phyloP scores from a whole-genome alignment of 1,139 yeast species.

The Zygoascus sp. region DNA sequence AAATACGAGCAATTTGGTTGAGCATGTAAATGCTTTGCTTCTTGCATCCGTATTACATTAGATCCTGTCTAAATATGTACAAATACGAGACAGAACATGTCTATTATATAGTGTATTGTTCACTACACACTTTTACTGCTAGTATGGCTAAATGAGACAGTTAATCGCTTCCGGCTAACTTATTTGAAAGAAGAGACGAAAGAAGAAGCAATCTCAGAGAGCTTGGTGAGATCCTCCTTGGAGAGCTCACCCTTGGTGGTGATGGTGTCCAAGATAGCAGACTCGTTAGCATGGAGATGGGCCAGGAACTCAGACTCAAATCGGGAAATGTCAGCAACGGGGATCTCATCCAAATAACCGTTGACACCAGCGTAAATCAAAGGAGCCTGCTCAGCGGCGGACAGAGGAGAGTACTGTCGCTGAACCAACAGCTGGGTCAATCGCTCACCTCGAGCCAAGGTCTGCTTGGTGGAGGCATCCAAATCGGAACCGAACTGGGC shows the following conservation, averaged over 20 bases:
- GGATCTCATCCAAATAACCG: conserved; percentile 92
- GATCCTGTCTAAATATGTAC: too few species aligned
- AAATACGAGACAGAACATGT: neutral
- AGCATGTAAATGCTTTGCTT: too few species aligned
- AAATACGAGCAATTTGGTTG: too few species aligned
- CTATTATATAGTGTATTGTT: neutral
- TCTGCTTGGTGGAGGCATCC: conserved; percentile 99
- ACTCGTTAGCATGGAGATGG: conserved; percentile 79
- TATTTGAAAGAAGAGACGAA: conserved; percentile 77
- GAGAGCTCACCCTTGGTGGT: conserved; percentile 87
- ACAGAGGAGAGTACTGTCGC: conserved; percentile 93
- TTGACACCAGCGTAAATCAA: conserved; percentile 95
- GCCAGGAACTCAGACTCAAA: conserved; percentile 92
- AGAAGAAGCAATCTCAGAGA: conserved; percentile 87
- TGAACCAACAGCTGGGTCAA: conserved; percentile 98
- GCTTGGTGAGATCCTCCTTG: conserved; percentile 78
- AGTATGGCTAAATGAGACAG: conserved; percentile 1
- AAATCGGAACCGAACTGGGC: conserved; percentile 99
- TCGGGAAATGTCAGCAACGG: conserved; percentile 82
- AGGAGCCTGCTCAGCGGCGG: conserved; percentile 99
- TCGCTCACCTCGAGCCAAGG: conserved; percentile 99
- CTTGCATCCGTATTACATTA: too few species aligned
- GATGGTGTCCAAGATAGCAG: conserved; percentile 77
- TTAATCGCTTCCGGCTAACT: conserved; percentile 13
- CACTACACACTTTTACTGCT: conserved; percentile 3